Evolutionary conservation across 1,139 yeast genomes (phyloP).

Genomic region (Scheffersomyces quercinus): DNA sequence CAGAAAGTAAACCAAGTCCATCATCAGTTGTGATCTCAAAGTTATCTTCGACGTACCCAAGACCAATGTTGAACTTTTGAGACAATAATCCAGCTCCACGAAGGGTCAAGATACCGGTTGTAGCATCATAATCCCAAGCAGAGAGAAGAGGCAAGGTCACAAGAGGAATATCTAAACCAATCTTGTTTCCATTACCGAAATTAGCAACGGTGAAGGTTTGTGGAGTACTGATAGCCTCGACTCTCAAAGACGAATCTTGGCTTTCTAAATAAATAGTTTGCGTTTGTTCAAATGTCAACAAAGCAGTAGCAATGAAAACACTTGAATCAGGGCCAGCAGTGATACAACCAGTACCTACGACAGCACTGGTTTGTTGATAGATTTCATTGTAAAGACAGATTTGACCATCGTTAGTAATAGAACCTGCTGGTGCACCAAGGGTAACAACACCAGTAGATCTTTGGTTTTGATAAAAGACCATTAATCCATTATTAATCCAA

Average conservation of each 20-base stretch:
- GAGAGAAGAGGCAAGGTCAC: slow-evolving; percentile 9
- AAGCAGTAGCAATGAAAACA: slow-evolving; percentile 8
- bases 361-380: slow-evolving; percentile 12
- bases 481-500: slow-evolving; percentile 15
- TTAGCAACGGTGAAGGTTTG: slow-evolving; percentile 27
- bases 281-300: slow-evolving; percentile 6
- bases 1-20: slow-evolving; percentile 9
- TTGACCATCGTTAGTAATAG: slow-evolving; percentile 12
- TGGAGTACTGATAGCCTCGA: slow-evolving; percentile 14
- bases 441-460: slow-evolving; percentile 10
- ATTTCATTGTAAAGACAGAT: slow-evolving; percentile 14
- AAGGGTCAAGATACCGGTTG: slow-evolving; percentile 18
- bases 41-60: slow-evolving; percentile 17
- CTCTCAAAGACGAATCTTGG: slow-evolving; percentile 10
- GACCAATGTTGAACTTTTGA: slow-evolving; percentile 19
- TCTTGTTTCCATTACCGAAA: slow-evolving; percentile 31
- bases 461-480: slow-evolving; percentile 10
- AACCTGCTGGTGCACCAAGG: slow-evolving; percentile 7
- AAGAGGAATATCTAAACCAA: slow-evolving; percentile 21
- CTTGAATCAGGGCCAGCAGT: slow-evolving; percentile 8
- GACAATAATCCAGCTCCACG: slow-evolving; percentile 2
- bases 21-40: slow-evolving; percentile 16
- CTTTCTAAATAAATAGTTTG: slow-evolving; percentile 16
- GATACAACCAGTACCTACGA: slow-evolving; percentile 17
- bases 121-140: slow-evolving; percentile 9